Evolutionary conservation across 805 yeast genomes (phyloP), one percentile per base, ranked within the genome.

Genomic region (Debaryomyces maramus): DNA sequence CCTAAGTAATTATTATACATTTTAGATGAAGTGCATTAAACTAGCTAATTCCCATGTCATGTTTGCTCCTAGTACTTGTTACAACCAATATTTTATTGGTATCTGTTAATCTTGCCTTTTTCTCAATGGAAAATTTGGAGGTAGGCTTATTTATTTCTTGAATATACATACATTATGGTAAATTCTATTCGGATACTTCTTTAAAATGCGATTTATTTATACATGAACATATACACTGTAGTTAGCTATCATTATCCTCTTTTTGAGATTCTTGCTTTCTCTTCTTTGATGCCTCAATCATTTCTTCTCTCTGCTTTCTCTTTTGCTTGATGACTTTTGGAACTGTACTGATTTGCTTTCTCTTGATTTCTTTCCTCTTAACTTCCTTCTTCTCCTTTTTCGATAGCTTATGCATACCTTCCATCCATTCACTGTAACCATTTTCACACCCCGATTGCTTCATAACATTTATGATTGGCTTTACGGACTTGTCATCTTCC

Each of bases 391-490:
- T 85, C 35, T 83, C 83, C 34, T 71, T 75, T 53, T 79, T 78
- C 9, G 80, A 63, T 41, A 88, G 64, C 58, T 86, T 86, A 11
- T 81, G 72, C 58, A 86, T 61, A 42, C 79, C 75, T 29, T 80
- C 77, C 85, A 93, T 79, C 99, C 99, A 93, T 21, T 70, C 79
- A 24, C 86, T 81, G 39, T 83, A 78, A 3, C 79, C 80, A 20
- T 57, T 61, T 29, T 72, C 70, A 38, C 81, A 73, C 2, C 96
- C 97, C 51, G 96, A 85, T 62, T 90, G 96, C 53, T 85, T 86
- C 96, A 93, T 91, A 11, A 93, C 98, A 56, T 90, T 93, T 20
- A 91, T 78, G 31, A 93, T 86, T 7, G 93, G 85, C 58, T 86
- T 85, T 32, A 93, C 75, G 2, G 85, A 79, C 41, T 76, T 60